Percentiles rank a stretch among this genome's conserved stretches.
Evolutionary conservation across 148 eudicot genomes (phyloP).

Genomic region (Spergularia bocconei): DNA sequence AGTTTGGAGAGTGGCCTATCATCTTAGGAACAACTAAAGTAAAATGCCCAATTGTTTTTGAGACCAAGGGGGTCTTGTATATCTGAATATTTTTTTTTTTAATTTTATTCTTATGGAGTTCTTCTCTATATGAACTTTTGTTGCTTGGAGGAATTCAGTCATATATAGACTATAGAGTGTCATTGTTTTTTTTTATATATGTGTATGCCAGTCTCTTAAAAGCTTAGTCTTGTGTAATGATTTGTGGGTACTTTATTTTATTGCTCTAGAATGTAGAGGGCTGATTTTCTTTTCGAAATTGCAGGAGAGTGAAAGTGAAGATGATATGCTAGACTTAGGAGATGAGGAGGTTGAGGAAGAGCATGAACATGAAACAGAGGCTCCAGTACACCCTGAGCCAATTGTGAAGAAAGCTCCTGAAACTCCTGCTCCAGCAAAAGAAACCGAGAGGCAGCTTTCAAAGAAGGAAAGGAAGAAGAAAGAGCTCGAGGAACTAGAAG

Average conservation of each 20-base stretch:
- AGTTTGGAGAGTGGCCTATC: too few species aligned
- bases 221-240: neutral
- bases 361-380: constrained; percentile 72
- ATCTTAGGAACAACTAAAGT: too few species aligned
- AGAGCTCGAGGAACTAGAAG: constrained; percentile 95
- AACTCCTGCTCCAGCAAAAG: constrained; percentile 58
- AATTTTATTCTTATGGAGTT: neutral
- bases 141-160: neutral
- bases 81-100: neutral
- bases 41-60: neutral
- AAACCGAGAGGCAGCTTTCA: constrained; percentile 83
- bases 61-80: neutral
- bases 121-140: neutral
- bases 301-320: constrained; percentile 98
- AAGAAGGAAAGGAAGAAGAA: constrained; percentile 94
- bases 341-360: constrained; percentile 89
- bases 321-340: constrained; percentile 72
- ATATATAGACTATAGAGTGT: too few species aligned
- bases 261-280: neutral
- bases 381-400: constrained; percentile 49
- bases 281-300: constrained; percentile 12
- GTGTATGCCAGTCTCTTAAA: neutral
- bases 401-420: constrained; percentile 52
- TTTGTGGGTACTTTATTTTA: neutral
- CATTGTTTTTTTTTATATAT: neutral